Conservation (phyloP, 805 yeast species). For the Hanseniaspora nectarophila region DNA sequence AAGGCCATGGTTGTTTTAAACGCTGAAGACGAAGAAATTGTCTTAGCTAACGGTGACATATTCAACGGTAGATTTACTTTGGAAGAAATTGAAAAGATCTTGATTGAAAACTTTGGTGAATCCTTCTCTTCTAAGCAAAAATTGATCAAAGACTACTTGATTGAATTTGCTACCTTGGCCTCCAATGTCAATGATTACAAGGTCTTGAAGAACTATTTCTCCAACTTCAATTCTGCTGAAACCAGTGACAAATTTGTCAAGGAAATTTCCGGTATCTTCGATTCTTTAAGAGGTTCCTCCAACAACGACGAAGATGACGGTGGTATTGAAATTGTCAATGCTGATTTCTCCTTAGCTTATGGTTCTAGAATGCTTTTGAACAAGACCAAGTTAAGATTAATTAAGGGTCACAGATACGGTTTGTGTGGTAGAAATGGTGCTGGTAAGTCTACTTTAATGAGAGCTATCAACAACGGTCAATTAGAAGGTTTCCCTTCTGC, state of each 20-base stretch:
- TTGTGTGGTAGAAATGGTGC: slow-evolving; percentile 98
- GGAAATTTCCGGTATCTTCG: slow-evolving; percentile 43
- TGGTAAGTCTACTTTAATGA: slow-evolving; percentile 94
- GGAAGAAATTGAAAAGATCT: slow-evolving; percentile 41
- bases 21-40: slow-evolving; percentile 50
- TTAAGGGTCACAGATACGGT: slow-evolving; percentile 95
- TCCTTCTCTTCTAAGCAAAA: slow-evolving; percentile 29
- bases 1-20: slow-evolving; percentile 74
- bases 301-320: slow-evolving; percentile 52
- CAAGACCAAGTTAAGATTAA: slow-evolving; percentile 75
- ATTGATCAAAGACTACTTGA: slow-evolving; percentile 37
- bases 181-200: slow-evolving; percentile 67
- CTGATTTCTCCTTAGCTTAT: slow-evolving; percentile 90
- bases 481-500: slow-evolving; percentile 94
- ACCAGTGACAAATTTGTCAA: slow-evolving; percentile 35
- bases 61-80: slow-evolving; percentile 62
- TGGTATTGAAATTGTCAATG: slow-evolving; percentile 82
- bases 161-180: slow-evolving; percentile 44
- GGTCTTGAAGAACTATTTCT: slow-evolving; percentile 45
- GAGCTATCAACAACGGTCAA: slow-evolving; percentile 93
- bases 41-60: slow-evolving; percentile 41
- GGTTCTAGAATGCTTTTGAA: slow-evolving; percentile 94
- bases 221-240: slow-evolving; percentile 31
- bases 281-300: slow-evolving; percentile 35
- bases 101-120: slow-evolving; percentile 21